phyloP scores from a whole-genome alignment of 176 grass and related monocot species.

The Aegilops longissima region DNA sequence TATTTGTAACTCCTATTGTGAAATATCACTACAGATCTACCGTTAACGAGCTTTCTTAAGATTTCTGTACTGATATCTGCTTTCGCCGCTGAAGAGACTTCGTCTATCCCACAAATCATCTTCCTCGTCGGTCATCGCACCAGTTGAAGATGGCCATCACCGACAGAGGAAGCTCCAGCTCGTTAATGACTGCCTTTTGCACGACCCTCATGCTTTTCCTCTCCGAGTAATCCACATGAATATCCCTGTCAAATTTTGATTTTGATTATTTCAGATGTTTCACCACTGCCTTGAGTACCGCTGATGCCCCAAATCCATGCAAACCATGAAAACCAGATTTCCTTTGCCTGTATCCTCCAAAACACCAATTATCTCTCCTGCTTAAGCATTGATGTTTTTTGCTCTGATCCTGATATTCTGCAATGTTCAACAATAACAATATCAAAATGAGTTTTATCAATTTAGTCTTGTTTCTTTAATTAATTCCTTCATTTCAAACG shows the following conservation, averaged over 20 bases:
- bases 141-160: not conserved
- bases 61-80: not conserved
- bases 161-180: not conserved
- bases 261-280: not conserved
- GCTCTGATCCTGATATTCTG: not conserved
- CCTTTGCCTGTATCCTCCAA: not conserved
- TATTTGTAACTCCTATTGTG: not conserved
- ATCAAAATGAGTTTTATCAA: not conserved
- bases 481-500: not conserved
- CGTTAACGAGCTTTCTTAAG: rapidly evolving
- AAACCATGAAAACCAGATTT: not conserved
- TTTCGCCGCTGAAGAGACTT: not conserved
- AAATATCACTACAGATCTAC: not conserved
- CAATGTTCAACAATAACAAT: not conserved
- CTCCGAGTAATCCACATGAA: not conserved
- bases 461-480: not conserved
- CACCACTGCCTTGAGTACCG: not conserved
- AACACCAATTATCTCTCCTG: not conserved
- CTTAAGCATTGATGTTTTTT: not conserved
- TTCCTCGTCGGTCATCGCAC: not conserved
- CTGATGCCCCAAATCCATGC: not conserved
- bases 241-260: not conserved
- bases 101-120: not conserved
- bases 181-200: not conserved
- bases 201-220: not conserved